Base-by-base conservation (phyloP, 345 rosid genomes). In the Punica granatum region DNA sequence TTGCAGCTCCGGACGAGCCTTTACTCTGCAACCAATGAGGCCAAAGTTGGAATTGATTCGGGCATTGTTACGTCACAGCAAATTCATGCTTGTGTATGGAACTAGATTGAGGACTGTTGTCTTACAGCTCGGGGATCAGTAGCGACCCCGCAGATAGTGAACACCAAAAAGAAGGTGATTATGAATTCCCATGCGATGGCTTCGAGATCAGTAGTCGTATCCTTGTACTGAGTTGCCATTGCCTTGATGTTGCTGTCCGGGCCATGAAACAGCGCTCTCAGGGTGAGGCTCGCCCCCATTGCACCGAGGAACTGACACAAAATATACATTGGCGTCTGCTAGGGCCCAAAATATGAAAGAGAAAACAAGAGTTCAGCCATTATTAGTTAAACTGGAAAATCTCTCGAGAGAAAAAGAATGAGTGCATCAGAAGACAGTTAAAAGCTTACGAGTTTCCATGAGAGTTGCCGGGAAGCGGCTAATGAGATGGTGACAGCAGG, bases 181-280 rank as follows among this genome's bases (percentile, higher is more conserved):
- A 86, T 74, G 65, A 79, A 81, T 64, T 86, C 88, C 85, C 86
- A 83, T 10, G 48, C 44, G 71, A 78, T 51, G 31, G 86, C 90
- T 76, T 86, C 76, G 49, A 85, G 84, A 69, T 77, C 70, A 32
- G 76, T 31, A 16, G 85, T 83, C 19, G 81, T 33, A 36, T 77
- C 72, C 26, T 67, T 34, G 69, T 77, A 79, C 43, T 74, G 78
- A 10, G 85, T 85, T 60, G 61, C 19, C 35, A 60, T 68, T 28
- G 67, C 70, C 18, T 33, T 46, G 12, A 81, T 77, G 28, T 67
- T 59, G 23, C 6, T 19, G 11, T 60, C 72, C 68, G 61, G 59
- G 18, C 70, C 71, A n/a, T 64, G 61, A 72, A 74, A 79, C 79
- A 79, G 58, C 14, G 15, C 67, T 69, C 51, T 74, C 6, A 81